Evolutionary conservation across 345 rosid genomes (phyloP).

Genomic region (Bruguiera sexangula): DNA sequence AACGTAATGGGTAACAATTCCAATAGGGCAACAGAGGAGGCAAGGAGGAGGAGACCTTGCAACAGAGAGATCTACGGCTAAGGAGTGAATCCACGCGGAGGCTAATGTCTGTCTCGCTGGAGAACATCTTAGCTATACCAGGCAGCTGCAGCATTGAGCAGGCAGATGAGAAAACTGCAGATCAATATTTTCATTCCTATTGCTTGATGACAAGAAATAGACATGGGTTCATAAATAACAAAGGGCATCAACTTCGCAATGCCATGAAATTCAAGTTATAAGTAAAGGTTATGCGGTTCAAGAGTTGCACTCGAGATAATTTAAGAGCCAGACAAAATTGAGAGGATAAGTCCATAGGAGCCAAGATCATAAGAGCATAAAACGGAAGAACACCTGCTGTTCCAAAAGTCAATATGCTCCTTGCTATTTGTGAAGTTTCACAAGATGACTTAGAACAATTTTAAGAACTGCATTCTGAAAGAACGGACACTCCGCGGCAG

Average conservation of each 20-base stretch:
- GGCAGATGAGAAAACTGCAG: too few species aligned
- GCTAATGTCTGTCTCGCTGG: slow-evolving; percentile 72
- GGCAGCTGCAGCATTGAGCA: slow-evolving; percentile 41
- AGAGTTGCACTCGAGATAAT: too few species aligned
- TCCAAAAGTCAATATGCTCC: slow-evolving; percentile 61
- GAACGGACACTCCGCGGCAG: too few species aligned
- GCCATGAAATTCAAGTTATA: background rate
- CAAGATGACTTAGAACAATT: background rate
- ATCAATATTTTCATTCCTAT: too few species aligned
- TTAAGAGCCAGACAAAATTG: background rate
- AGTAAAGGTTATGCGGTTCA: background rate
- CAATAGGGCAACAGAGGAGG: slow-evolving; percentile 79
- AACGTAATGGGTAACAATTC: slow-evolving; percentile 57
- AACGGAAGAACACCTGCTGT: slow-evolving; percentile 85
- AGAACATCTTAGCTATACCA: slow-evolving; percentile 80
- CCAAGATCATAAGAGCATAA: slow-evolving; percentile 83
- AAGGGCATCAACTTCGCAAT: background rate
- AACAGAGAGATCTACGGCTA: slow-evolving; percentile 80
- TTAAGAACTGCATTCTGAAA: too few species aligned
- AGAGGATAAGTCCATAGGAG: slow-evolving; percentile 39
- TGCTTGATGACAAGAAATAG: too few species aligned
- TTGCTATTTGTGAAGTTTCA: slow-evolving; percentile 59
- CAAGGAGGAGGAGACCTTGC: slow-evolving; percentile 80
- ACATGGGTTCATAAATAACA: too few species aligned
- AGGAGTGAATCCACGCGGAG: slow-evolving; percentile 93